Base-by-base conservation (phyloP, 371 early-diverging fungal species). In the Saksenaea oblongispora region DNA sequence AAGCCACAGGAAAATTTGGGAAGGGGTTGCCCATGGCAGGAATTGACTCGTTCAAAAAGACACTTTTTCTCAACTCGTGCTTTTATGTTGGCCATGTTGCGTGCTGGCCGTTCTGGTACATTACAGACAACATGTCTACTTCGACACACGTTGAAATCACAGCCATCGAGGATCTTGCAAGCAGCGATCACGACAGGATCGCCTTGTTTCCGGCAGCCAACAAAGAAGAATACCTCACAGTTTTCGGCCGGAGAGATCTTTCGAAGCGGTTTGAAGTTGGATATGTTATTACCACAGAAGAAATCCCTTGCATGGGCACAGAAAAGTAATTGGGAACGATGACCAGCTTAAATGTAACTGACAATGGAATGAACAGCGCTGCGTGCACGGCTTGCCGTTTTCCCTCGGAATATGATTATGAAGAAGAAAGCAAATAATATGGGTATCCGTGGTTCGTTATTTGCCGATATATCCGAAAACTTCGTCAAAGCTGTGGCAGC, bases 401-500 rank as follows among this genome's bases (percentile, higher is more conserved):
- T 73, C 34, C 27, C 36, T 11, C 27, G 34, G 10, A 71, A 70
- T 35, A 62, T 36, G 3, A 18, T 31, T 34, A 47, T 74, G n/a
- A 65, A 64, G 15, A 59, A 53, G 51, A 69, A 73, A 56, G 58
- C 70, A 9, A 55, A 42, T 7, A 59, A 57, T 24, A 61, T 77
- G 31, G 77, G 77, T 31, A 67, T 77, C 28, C 26, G 58, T 35
- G 66, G 63, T 34, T 37, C 63, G 42, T 56, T 69, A 13, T 70
- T 64, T 37, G 47, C 36, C 8, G 68, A 72, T 0, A 36, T 77
- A 35, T 47, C 70, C 1, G 28, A 24, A 3, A 35, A 26, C 3
- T 77, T 77, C 61, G 58, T 60, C 24, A 60, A 67, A 24, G 65
- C 54, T 1, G 77, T 59, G 3, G 22, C 58, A 1, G 65, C 54